phyloP scores from a whole-genome alignment of 2,329 filamentous ascomycete species.

The Aspergillus caelatus region DNA sequence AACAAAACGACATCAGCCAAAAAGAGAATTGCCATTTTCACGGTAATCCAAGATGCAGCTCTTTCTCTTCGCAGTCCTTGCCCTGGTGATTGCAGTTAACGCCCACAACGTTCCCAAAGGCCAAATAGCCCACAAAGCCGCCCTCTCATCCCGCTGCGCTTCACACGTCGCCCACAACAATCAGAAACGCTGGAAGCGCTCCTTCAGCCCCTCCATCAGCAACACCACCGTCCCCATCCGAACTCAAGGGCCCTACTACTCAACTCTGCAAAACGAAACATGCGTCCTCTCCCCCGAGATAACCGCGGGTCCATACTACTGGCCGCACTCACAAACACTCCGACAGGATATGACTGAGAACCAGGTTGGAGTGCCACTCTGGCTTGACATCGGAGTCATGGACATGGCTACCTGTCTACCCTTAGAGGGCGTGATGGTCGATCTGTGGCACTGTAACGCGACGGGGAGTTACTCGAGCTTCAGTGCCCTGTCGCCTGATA shows the following conservation, averaged over 20 bases:
- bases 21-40: too few species aligned
- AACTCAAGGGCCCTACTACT: conserved; percentile 20
- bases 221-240: neutral
- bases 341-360: conserved; percentile 43
- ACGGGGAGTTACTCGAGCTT: conserved; percentile 42
- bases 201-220: neutral
- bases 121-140: neutral
- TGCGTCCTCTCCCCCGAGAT: conserved; percentile 44
- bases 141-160: neutral
- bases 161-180: neutral
- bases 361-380: conserved; percentile 41
- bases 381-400: conserved; percentile 46
- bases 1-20: too few species aligned
- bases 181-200: neutral
- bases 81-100: neutral
- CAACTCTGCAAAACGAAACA: conserved; percentile 25
- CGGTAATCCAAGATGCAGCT: too few species aligned
- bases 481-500: conserved; percentile 32
- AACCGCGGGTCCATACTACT: conserved; percentile 42
- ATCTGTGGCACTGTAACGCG: conserved; percentile 50
- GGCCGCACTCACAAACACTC: conserved; percentile 37
- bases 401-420: conserved; percentile 47
- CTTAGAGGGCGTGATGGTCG: conserved; percentile 36
- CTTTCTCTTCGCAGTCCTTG: too few species aligned
- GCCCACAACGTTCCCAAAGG: neutral